phyloP scores from a whole-genome alignment of 208 protist species.

The Acanthamoeba triangularis region DNA sequence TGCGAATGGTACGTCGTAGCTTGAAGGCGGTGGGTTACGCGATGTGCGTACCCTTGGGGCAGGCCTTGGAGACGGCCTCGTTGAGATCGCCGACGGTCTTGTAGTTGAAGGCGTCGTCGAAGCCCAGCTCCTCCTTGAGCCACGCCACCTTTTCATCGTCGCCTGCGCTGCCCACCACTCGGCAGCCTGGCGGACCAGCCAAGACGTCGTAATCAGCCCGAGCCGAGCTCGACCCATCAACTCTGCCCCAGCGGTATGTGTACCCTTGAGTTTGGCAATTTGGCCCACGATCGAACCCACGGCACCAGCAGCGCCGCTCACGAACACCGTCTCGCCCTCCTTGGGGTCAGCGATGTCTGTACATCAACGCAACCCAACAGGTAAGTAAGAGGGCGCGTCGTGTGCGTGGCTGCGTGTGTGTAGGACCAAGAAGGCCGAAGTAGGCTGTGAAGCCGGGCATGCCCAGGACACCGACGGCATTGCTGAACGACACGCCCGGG shows the following conservation, averaged over 20 bases:
- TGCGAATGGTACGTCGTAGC: no score
- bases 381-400: constrained; percentile 71
- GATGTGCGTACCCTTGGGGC: constrained; percentile 38
- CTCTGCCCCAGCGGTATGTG: not conserved
- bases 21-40: not conserved
- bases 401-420: not conserved
- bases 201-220: not conserved
- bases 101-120: constrained; percentile 52
- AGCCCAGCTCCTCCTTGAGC: constrained; percentile 34
- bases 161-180: constrained; percentile 80
- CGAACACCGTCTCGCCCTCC: constrained; percentile 83
- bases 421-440: constrained; percentile 65
- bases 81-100: not conserved
- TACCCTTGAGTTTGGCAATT: constrained; percentile 59
- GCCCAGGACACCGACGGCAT: constrained; percentile 19
- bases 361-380: not conserved
- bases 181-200: constrained; percentile 31
- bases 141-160: constrained; percentile 82
- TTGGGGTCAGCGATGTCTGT: not conserved
- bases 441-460: constrained; percentile 74
- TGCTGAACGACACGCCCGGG: not conserved
- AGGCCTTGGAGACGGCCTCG: not conserved
- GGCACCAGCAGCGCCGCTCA: constrained; percentile 84
- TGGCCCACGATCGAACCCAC: constrained; percentile 81
- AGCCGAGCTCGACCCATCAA: not conserved